Evolutionary conservation across 305 asterid genomes (phyloP), one percentile per base, ranked within the genome.

Genomic region (Fraxinus greggii): DNA sequence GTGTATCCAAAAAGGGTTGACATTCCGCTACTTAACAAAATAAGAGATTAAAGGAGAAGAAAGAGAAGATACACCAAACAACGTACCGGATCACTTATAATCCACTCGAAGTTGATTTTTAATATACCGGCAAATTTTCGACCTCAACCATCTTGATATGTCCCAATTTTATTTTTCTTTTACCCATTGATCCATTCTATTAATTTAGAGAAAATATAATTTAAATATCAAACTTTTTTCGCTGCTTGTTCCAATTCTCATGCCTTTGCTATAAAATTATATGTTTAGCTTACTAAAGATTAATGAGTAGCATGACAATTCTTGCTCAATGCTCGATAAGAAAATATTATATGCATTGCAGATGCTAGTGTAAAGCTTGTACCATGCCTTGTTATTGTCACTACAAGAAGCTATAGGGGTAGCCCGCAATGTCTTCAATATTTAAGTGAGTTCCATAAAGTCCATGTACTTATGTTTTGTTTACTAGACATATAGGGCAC

Each of bases 361-460:
- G 40, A 69, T 69, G 75, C 23, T 69, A 69, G 38, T 69, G 40
- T 67, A 28, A 12, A 28, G 74, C 28, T 67, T 9, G 74, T 29
- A 12, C 19, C 2, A 28, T 29, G 75, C 7, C 74, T 29, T 12
- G 35, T 12, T 69, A 69, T 69, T 69, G 38, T 69, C 40, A 4
- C 23, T 69, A 28, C 12, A 29, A 13, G 75, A 29, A 29, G 40
- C 38, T 69, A 69, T 69, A 51, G 19, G 23, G 38, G 38, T 69
- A 69, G 75, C 75, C 75, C 75, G 23, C 75, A 69, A 69, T 69
- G 75, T 69, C 21, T 67, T 13, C 32, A 69, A 69, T 69, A 69
- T 69, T 69, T 28, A 69, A 69, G 21, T 69, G 75, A 69, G 75
- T 69, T 69, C 75, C 23, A 23, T 23, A 24, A 61, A 61, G 72